A percentile compares a stretch with the other conserved stretches of the same genome.
phyloP scores from a whole-genome alignment of 257 asterid genomes.

The Solanum tacnaense region DNA sequence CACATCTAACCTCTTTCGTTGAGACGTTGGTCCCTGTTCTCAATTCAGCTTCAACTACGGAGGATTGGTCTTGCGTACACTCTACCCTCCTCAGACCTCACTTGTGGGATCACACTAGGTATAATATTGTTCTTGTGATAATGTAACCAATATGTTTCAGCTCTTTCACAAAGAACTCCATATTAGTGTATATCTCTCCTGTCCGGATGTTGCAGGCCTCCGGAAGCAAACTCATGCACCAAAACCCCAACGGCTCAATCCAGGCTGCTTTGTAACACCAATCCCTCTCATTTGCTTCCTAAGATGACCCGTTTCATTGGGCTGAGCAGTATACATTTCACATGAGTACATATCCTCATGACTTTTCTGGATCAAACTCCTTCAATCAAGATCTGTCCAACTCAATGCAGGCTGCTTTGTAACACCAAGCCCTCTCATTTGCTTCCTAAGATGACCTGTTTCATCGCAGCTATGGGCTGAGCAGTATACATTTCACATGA shows the following conservation, averaged over 20 bases:
- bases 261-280: conserved; percentile 63
- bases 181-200: conserved; percentile 34
- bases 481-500: conserved; percentile 50
- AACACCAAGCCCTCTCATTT: conserved; percentile 46
- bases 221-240: conserved; percentile 75
- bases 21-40: too few species aligned
- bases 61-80: background rate
- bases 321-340: conserved; percentile 50
- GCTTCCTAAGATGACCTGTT: conserved; percentile 39
- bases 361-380: conserved; percentile 57
- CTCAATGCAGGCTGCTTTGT: conserved; percentile 75
- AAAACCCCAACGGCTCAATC: conserved; percentile 59
- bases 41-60: too few species aligned
- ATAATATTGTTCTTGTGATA: background rate
- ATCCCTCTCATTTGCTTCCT: conserved; percentile 41
- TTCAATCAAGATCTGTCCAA: conserved; percentile 65
- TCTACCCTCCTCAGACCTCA: background rate
- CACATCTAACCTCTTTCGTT: too few species aligned
- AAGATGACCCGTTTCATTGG: conserved; percentile 29
- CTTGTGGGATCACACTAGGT: background rate
- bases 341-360: conserved; percentile 60
- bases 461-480: conserved; percentile 29
- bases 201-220: conserved; percentile 45
- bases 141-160: conserved; percentile 37
- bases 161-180: conserved; percentile 29